A percentile compares a stretch with the other conserved stretches of the same genome.
Conservation (phyloP, 2,329 filamentous ascomycete species). For the Cytospora mali region DNA sequence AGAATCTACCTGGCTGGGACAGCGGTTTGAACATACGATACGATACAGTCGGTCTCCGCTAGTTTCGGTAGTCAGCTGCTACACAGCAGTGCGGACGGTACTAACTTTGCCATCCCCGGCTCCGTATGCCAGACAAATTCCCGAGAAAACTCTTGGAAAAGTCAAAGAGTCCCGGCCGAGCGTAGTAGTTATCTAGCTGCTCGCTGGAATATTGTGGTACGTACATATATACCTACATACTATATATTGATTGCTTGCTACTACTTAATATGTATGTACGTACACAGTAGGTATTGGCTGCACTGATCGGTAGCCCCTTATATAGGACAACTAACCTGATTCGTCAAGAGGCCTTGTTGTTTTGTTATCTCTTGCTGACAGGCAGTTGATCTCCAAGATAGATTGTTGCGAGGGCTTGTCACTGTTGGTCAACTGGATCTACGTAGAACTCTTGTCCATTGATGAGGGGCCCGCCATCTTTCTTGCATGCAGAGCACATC, state of each 20-base stretch:
- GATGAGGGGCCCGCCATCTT: slow-evolving; percentile 11
- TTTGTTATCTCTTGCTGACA: slow-evolving; percentile 16
- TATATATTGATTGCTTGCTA: no score
- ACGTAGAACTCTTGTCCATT: neutral
- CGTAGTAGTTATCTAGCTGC: slow-evolving; percentile 19
- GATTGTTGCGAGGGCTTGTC: neutral
- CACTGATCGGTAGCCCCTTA: neutral
- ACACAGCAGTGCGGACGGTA: neutral
- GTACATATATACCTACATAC: neutral
- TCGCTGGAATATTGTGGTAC: neutral
- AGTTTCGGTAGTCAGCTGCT: slow-evolving; percentile 18
- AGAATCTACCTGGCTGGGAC: neutral
- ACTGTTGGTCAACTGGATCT: neutral
- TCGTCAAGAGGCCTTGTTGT: slow-evolving; percentile 3
- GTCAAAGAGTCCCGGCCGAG: slow-evolving; percentile 14
- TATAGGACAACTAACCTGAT: neutral
- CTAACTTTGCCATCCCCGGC: slow-evolving; percentile 21
- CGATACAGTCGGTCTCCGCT: slow-evolving; percentile 12
- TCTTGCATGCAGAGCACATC: slow-evolving; percentile 19
- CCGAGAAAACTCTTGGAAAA: slow-evolving; percentile 11
- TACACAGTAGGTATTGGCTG: neutral
- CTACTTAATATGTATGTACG: neutral
- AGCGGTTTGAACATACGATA: slow-evolving; percentile 2
- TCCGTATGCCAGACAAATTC: slow-evolving; percentile 13
- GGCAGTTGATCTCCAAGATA: neutral